phyloP scores from a whole-genome alignment of 169 alveolate species.

The Plasmodium cynomolgi region DNA sequence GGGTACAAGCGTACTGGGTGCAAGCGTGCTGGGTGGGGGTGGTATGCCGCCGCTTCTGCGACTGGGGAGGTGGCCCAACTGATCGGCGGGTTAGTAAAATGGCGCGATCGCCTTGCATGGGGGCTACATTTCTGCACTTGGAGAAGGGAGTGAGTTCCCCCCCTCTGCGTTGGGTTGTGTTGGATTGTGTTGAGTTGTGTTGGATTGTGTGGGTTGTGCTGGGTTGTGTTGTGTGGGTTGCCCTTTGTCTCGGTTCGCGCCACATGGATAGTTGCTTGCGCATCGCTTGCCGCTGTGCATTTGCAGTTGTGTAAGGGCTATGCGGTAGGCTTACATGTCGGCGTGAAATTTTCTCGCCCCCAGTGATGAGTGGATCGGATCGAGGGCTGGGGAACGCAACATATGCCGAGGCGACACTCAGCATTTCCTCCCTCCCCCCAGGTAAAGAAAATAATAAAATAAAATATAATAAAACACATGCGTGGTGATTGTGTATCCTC shows the following conservation, averaged over 20 bases:
- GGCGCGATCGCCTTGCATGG: neutral
- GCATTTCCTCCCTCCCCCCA: neutral
- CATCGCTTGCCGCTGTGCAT: neutral
- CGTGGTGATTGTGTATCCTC: neutral
- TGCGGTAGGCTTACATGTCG: neutral
- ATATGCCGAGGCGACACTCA: neutral
- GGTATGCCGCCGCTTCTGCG: neutral
- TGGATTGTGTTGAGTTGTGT: no score
- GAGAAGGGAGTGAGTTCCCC: neutral
- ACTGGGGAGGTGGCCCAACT: neutral
- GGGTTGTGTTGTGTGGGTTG: neutral
- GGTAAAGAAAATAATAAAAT: neutral
- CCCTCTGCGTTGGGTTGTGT: neutral
- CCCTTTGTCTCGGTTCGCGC: neutral
- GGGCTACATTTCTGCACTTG: neutral
- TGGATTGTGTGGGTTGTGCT: neutral
- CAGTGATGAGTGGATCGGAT: neutral
- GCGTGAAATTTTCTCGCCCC: neutral
- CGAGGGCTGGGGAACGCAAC: neutral
- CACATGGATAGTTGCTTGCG: neutral
- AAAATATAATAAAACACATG: neutral
- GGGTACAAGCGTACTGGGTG: neutral
- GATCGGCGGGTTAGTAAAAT: neutral
- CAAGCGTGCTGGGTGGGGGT: neutral
- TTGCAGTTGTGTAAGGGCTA: neutral